These are phyloP conservation scores for Colletotrichum sp. DNA, from an alignment of 2,329 filamentous ascomycete genomes.

Conservation along the genomic window DNA sequence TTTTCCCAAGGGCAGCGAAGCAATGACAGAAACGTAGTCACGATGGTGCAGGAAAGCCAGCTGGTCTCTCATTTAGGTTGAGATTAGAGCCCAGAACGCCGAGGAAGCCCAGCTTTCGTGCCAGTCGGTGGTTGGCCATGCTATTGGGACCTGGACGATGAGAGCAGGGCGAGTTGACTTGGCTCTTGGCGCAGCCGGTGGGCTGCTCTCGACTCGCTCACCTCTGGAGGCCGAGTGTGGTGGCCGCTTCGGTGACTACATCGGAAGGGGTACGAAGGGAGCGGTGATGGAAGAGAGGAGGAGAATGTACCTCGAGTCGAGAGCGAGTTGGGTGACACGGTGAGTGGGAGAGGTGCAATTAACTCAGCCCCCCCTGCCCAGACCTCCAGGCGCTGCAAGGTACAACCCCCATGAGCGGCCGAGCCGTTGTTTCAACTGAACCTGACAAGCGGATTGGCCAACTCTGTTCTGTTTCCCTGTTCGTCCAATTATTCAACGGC, in stretches of 20 bases:
- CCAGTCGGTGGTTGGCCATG: conserved; percentile 13
- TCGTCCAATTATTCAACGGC: conserved; percentile 11
- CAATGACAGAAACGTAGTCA: neutral
- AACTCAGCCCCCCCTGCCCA: neutral
- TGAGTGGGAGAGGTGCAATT: neutral
- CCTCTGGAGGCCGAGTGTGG: neutral
- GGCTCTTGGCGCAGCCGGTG: conserved; percentile 10
- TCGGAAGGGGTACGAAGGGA: neutral
- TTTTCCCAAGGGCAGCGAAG: neutral
- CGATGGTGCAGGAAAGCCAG: neutral
- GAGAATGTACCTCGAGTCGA: neutral
- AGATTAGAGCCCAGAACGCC: conserved; percentile 24
- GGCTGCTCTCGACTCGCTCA: neutral
- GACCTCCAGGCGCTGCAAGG: conserved; percentile 8
- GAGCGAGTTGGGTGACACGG: neutral
- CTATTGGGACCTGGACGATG: neutral
- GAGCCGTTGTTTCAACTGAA: conserved; percentile 17
- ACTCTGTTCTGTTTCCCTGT: conserved; percentile 5
- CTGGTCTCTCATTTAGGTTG: conserved; percentile 2
- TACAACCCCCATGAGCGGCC: conserved; percentile 2
- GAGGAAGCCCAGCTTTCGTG: conserved; percentile 9
- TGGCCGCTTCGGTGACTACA: neutral
- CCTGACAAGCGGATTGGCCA: conserved; percentile 6
- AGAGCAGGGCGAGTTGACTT: neutral
- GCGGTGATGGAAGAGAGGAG: neutral